These are phyloP conservation scores for Penicillium capsulatum DNA, from an alignment of 2,329 filamentous ascomycete genomes.

Conservation along the genomic window DNA sequence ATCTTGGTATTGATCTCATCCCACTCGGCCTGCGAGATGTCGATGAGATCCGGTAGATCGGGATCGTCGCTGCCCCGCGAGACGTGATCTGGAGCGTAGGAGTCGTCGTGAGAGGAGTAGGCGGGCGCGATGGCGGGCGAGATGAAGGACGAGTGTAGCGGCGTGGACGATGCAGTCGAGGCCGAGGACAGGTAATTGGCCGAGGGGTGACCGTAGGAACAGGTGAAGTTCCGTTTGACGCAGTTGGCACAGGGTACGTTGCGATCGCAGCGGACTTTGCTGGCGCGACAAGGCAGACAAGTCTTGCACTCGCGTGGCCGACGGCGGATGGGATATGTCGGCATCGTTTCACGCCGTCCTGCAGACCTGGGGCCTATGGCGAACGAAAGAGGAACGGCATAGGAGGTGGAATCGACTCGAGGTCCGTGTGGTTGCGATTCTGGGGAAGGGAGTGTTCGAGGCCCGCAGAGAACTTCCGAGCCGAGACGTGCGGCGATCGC, in stretches of 20 bases:
- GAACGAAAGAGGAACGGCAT: slow-evolving; percentile 17
- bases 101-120: slow-evolving; percentile 16
- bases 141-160: slow-evolving; percentile 16
- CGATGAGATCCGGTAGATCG: slow-evolving; percentile 27
- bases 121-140: slow-evolving; percentile 12
- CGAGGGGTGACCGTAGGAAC: slow-evolving; percentile 34
- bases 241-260: slow-evolving; percentile 41
- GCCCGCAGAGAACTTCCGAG: not conserved
- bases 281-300: slow-evolving; percentile 47
- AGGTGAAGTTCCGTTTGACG: slow-evolving; percentile 40
- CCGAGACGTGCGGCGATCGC: slow-evolving; percentile 6
- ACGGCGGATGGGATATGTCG: slow-evolving; percentile 35
- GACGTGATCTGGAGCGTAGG: slow-evolving; percentile 19
- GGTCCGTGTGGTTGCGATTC: not conserved
- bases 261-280: slow-evolving; percentile 49
- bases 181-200: slow-evolving; percentile 14
- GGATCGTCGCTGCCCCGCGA: slow-evolving; percentile 17
- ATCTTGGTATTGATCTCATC: slow-evolving; percentile 36
- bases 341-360: slow-evolving; percentile 23
- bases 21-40: slow-evolving; percentile 33
- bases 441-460: slow-evolving; percentile 2
- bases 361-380: slow-evolving; percentile 11
- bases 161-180: slow-evolving; percentile 12
- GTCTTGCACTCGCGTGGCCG: slow-evolving; percentile 43
- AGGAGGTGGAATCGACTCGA: not conserved